Evolutionary conservation across 495 filamentous ascomycete species (phyloP).

Genomic region (Hyaloscypha bicolor): DNA sequence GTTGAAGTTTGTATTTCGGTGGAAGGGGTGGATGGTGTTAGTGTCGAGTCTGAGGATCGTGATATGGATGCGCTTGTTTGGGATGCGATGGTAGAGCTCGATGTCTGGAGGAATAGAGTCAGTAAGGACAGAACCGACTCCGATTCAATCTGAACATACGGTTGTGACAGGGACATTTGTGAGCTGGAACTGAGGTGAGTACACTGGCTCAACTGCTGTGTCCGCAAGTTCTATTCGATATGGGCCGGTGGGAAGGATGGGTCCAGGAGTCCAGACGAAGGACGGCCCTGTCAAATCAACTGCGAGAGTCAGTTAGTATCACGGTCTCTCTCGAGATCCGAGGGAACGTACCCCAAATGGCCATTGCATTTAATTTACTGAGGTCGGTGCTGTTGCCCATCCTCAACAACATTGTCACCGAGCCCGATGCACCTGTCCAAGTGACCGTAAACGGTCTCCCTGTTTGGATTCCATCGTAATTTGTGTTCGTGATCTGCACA

Average conservation of each 20-base stretch:
- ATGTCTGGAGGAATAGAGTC: background rate
- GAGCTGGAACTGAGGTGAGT: background rate
- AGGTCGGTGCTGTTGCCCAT: background rate
- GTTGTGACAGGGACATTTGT: background rate
- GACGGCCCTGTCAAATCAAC: background rate
- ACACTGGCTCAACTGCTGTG: background rate
- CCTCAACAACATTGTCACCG: background rate
- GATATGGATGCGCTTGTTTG: background rate
- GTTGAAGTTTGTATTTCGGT: too few species aligned
- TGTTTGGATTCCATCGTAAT: background rate
- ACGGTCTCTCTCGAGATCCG: background rate
- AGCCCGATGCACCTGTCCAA: background rate
- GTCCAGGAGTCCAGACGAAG: background rate
- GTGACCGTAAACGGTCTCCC: background rate
- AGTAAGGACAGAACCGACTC: background rate
- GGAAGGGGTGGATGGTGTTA: too few species aligned
- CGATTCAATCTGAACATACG: background rate
- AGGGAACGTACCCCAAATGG: background rate
- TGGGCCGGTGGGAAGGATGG: background rate
- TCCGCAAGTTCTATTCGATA: background rate
- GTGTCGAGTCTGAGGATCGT: background rate
- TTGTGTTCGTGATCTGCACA: background rate
- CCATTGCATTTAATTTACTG: background rate
- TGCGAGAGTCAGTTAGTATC: background rate
- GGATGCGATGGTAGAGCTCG: background rate